These are phyloP conservation scores for Endoconidiophora laricicola DNA, from an alignment of 2,329 filamentous ascomycete genomes.

Conservation along the genomic window DNA sequence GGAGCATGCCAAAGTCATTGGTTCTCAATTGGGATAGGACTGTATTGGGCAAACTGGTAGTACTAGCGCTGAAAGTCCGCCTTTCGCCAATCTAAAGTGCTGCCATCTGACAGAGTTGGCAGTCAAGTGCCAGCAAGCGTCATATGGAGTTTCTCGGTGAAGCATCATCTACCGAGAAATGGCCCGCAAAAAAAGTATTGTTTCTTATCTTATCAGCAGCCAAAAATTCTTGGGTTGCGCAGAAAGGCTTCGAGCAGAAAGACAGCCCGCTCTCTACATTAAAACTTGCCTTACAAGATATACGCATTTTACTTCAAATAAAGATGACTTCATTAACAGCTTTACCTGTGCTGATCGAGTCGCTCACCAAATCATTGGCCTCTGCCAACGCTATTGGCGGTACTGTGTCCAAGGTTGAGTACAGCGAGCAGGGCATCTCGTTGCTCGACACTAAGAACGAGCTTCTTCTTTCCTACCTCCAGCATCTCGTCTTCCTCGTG, in stretches of 20 bases:
- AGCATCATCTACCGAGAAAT: not conserved
- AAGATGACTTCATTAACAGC: constrained; percentile 33
- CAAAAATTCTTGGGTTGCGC: constrained; percentile 11
- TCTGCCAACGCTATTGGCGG: constrained; percentile 52
- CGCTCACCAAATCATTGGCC: constrained; percentile 40
- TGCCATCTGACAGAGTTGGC: not conserved
- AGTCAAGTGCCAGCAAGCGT: too few species aligned
- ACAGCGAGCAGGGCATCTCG: constrained; percentile 78
- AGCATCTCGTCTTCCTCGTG: constrained; percentile 81
- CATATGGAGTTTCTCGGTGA: not conserved
- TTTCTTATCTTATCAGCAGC: constrained; percentile 9
- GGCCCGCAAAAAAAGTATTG: constrained; percentile 10
- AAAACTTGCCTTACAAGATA: too few species aligned
- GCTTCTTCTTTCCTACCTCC: constrained; percentile 86
- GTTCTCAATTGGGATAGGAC: not conserved
- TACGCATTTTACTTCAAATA: not conserved
- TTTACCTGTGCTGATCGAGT: constrained; percentile 33
- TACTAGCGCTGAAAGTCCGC: not conserved
- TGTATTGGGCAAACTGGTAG: not conserved
- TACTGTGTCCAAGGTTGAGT: constrained; percentile 43
- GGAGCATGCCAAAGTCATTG: not conserved
- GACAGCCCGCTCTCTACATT: too few species aligned
- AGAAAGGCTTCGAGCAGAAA: not conserved
- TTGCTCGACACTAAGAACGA: constrained; percentile 94
- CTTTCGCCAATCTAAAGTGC: not conserved